Evolutionary conservation across 805 yeast genomes (phyloP), one percentile per base, ranked within the genome.

Genomic region (Metschnikowia aberdeeniae): DNA sequence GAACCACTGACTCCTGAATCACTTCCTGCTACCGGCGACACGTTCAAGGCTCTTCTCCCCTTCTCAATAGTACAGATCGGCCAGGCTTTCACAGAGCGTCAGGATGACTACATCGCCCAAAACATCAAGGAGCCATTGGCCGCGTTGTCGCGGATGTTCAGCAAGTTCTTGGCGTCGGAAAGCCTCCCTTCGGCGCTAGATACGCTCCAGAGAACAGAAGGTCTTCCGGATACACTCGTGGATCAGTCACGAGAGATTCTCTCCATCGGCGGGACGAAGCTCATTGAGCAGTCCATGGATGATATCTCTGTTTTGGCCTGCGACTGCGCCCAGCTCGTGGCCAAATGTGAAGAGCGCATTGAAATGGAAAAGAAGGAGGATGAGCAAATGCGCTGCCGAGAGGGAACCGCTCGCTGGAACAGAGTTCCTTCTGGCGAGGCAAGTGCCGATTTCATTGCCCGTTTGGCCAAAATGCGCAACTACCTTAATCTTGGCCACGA

Each of bases 21-120:
- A 6, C 42, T 44, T 24, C 17, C 30, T 12, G 14, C 20, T 8
- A 10, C 6, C 14, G 35, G 13, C 5, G 26, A 14, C 11, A 12
- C 82, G n/a, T 83, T 89, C 53, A 63, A 66, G n/a, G 77, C 77
- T 17, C 62, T 89, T 3, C 58, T 89, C 2, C 96, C 97, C 0
- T 77, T 76, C 51, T 62, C 73, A 3, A 77, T 87, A 1, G 75
- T 86, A 34, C 86, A 83, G 53, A 73, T 80, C 2, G 80, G 88
- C 0, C 78, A 76, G 34, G 83, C 89, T 0, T 86, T 79, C 57
- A 73, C 77, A 42, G 92, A 84, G 49, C 70, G 90, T 49, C 81
- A 81, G 46, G 78, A 77, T 11, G 64, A 64, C 3, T 85, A 74
- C 55, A 69, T 85, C 8, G 64, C 65, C 26, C 75, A 77, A 39